phyloP scores from a whole-genome alignment of 1,284 basidiomycete species.

The Trametes polyzona region DNA sequence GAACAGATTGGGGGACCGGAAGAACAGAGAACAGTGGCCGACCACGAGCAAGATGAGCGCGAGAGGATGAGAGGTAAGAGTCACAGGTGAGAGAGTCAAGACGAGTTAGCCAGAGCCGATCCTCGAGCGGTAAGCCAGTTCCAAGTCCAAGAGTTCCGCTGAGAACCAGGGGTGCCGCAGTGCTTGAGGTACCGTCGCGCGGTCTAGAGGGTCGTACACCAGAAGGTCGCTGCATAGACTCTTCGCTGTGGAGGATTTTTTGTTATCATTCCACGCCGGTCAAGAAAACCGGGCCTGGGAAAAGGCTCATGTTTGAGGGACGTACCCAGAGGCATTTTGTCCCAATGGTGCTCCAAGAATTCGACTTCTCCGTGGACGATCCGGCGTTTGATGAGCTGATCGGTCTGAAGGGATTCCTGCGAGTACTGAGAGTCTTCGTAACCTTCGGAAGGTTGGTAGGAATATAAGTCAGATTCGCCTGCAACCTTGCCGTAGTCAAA shows the following conservation, averaged over 20 bases:
- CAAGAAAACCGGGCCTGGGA: background rate
- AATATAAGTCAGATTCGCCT: constrained; percentile 31
- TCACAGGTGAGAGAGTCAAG: background rate
- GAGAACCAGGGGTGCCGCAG: constrained; percentile 66
- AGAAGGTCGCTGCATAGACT: constrained; percentile 61
- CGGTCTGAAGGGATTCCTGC: constrained; percentile 52
- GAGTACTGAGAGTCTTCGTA: constrained; percentile 44
- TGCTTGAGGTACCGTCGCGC: constrained; percentile 65
- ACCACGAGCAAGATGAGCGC: background rate
- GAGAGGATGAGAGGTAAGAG: background rate
- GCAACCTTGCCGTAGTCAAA: constrained; percentile 56
- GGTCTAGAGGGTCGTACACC: constrained; percentile 53
- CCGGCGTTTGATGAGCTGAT: constrained; percentile 64
- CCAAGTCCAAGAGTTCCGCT: constrained; percentile 60
- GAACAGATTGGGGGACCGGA: background rate
- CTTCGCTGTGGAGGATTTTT: constrained; percentile 54
- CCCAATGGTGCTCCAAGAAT: constrained; percentile 60
- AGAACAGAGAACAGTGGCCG: background rate
- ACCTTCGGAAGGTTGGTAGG: constrained; percentile 40
- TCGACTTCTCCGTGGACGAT: constrained; percentile 66
- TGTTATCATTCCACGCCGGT: too few relatives aligned
- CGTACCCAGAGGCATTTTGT: constrained; percentile 60
- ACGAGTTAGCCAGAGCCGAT: constrained; percentile 39
- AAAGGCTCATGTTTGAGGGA: background rate
- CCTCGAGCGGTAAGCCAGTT: constrained; percentile 59